Base-by-base conservation (phyloP, 1,284 basidiomycete genomes). In the Boletus mariae region DNA sequence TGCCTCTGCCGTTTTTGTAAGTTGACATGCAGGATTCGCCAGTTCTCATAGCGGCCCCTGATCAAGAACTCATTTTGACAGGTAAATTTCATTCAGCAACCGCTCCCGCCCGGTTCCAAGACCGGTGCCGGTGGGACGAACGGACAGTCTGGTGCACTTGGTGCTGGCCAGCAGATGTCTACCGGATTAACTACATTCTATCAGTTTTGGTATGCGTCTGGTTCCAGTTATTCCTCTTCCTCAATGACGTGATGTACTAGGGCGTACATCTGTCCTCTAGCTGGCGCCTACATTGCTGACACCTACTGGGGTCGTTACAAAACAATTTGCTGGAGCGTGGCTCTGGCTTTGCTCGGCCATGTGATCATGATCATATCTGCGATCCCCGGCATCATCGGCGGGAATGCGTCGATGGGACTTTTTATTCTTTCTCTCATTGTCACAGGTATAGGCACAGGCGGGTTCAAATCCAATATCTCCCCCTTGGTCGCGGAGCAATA, bases 401-500 rank as follows among this genome's bases (percentile, higher is more conserved):
- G 73, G 26, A 71, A 82, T 35, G 72, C 75, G 28, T 78, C 89
- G 0, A 69, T 85, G 28, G 87, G 79, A 2, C 75, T 79, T 38
- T 91, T 94, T 64, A 62, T 77, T 43, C 62, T 91, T 48, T 83
- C 85, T 1, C 71, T 90, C 32, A 68, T 92, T 54, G 72, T 92
- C 51, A 91, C 86, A 71, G 86, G 83, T 1, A 61, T 79, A 47
- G 79, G 79, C 9, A 87, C 92, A 4, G 92, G 91, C 20, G 78
- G 83, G 29, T 92, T 94, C 80, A 93, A 93, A 72, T 69, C 84
- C 0, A 92, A 92, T 66, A 84, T 90, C 54, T 87, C 85, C 0
- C 88, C 90, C 1, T 74, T 92, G 51, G 78, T 92, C 37, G 90
- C 90, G 40, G 88, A 94, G 71, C 87, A 92, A 65, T 86, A 87